Percentiles rank a stretch among this genome's conserved stretches.
Conservation (phyloP, 495 filamentous ascomycete species). For the Lentithecium fluviatile region DNA sequence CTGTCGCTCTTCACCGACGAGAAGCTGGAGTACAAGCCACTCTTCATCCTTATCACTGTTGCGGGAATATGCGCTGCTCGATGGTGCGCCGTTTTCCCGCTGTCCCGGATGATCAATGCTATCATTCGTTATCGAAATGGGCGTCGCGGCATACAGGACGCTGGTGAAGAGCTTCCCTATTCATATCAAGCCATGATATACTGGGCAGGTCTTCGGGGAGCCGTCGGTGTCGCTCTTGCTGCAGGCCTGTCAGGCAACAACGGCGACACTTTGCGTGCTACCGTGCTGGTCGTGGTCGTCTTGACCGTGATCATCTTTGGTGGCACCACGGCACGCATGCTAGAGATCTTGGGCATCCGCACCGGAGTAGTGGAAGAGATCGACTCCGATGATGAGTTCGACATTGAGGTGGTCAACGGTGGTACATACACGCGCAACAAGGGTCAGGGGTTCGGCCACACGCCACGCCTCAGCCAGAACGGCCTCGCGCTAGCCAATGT, state of each 20-base stretch:
- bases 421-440: conserved; percentile 67
- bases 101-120: conserved; percentile 88
- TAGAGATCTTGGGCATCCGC: conserved; percentile 90
- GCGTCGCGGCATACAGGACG: conserved; percentile 67
- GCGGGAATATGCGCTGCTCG: conserved; percentile 87
- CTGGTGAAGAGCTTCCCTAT: conserved; percentile 85
- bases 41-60: conserved; percentile 92
- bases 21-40: conserved; percentile 82
- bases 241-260: conserved; percentile 80
- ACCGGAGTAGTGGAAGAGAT: conserved; percentile 96
- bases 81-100: conserved; percentile 90
- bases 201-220: conserved; percentile 94
- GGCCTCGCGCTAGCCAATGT: conserved; percentile 54
- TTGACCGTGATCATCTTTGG: conserved; percentile 98
- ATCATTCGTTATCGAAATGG: conserved; percentile 87
- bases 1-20: conserved; percentile 89
- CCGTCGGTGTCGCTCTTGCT: conserved; percentile 94
- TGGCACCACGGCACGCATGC: conserved; percentile 96
- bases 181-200: conserved; percentile 97
- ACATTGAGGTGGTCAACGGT: conserved; percentile 80
- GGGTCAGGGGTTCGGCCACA: conserved; percentile 68
- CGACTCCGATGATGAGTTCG: conserved; percentile 97
- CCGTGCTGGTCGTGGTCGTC: conserved; percentile 94
- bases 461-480: conserved; percentile 60
- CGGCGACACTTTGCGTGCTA: conserved; percentile 75